Evolutionary conservation across 345 rosid species (phyloP).

Genomic region (Erodium maritimum): DNA sequence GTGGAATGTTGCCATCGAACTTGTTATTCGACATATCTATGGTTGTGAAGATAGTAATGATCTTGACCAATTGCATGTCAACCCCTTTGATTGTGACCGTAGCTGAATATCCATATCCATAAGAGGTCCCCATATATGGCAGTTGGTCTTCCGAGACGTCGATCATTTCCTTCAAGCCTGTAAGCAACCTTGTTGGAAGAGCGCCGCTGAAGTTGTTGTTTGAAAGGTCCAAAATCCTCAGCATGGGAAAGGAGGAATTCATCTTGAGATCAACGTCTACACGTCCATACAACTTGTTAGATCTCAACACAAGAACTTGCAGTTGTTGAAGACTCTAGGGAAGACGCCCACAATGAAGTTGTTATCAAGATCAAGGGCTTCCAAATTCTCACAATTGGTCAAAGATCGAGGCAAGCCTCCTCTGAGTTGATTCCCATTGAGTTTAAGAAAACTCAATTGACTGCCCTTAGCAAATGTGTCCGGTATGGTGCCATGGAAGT

Average conservation of each 20-base stretch:
- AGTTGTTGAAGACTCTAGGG: constrained; percentile 11
- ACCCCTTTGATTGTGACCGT: no score
- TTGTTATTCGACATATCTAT: no score
- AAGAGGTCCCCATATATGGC: no score
- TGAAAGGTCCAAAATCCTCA: constrained; percentile 20
- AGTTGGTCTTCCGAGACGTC: neutral
- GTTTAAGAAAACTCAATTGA: constrained; percentile 4
- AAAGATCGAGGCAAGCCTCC: constrained; percentile 18
- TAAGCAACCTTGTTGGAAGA: constrained; percentile 7
- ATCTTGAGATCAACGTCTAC: neutral
- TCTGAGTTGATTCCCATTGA: constrained; percentile 13
- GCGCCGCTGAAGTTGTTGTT: constrained; percentile 19
- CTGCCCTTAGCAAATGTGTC: constrained; percentile 1
- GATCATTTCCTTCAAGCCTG: no score
- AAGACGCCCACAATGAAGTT: constrained; percentile 18
- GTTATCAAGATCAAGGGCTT: constrained; percentile 20
- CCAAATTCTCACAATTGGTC: constrained; percentile 8
- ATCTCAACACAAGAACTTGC: constrained; percentile 14
- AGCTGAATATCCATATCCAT: no score
- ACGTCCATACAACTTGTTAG: constrained; percentile 16
- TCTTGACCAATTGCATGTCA: no score
- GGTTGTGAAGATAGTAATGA: no score
- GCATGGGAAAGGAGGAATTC: neutral
- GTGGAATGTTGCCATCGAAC: no score
- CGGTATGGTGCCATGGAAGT: constrained; percentile 9